Base-by-base conservation (phyloP, 768 basidiomycete species). In the Collybiopsis confluens region DNA sequence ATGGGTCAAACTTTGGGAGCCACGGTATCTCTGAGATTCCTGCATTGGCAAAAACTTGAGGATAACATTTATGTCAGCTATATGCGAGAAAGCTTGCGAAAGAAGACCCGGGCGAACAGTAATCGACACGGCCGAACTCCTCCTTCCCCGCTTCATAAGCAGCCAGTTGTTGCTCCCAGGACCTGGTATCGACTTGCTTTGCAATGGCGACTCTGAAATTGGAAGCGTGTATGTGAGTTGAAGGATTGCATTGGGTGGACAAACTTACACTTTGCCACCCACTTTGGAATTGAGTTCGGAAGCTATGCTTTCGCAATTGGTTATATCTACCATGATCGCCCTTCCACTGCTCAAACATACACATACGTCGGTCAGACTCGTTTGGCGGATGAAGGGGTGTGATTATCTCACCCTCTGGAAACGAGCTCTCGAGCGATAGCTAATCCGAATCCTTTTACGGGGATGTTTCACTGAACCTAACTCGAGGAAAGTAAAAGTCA, bases 11-110 rank as follows among this genome's bases (percentile, higher is more conserved):
- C 8, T 57, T 54, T 8, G 56, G 56, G 15, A 62, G 58, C 61
- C 61, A 62, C 13, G 58, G 61, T 24, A 21, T 58, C 11, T 62
- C 61, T 20, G 58, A 56, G 30, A 62, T 54, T 8, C 58, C 61
- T 21, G 61, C 61, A 42, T 62, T 62, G 7, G 61, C 61, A 36
- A 62, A 62, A 2, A 59, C 58, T 62, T 7, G n/a, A 28, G 8
- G 4, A 16, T 1, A 1, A 27, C 9, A 21, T 11, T 24, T 41
- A 7, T 16, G 36, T 41, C 26, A 6, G 26, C 16, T 28, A 16
- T 37, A 40, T 3, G 24, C 15, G 28, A 2, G 2, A 26, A 6
- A 30, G 30, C 30, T 6, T 13, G 1, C 28, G 21, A 43, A 44
- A 24, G 20, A 23, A 28, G 42, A 20, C 5, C 27, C 18, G 24